phyloP scores from a whole-genome alignment of 2,329 filamentous ascomycete genomes.

The Epichloe brachyelytri region DNA sequence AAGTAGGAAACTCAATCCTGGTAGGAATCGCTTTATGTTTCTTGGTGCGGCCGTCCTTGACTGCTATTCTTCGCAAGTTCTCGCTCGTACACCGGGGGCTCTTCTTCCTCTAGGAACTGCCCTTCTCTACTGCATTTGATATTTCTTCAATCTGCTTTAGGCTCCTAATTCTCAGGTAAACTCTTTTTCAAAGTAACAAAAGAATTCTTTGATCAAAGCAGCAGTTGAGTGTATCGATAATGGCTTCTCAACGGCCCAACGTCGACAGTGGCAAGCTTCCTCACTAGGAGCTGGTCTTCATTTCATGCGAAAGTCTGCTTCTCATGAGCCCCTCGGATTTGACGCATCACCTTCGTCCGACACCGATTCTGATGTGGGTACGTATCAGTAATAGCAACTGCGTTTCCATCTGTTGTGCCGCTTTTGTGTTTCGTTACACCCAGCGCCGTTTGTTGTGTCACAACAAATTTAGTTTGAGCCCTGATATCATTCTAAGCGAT shows the following conservation, averaged over 20 bases:
- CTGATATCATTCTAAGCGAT: not conserved
- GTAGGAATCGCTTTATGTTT: not conserved
- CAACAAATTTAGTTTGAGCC: not conserved
- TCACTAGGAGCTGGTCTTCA: slow-evolving; percentile 3
- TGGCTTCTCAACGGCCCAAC: not conserved
- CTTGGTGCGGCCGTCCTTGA: not conserved
- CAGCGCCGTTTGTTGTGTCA: not conserved
- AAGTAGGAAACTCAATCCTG: not conserved
- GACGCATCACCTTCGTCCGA: slow-evolving; percentile 4
- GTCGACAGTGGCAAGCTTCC: not conserved
- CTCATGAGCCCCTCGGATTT: slow-evolving; percentile 8
- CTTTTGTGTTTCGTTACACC: not conserved
- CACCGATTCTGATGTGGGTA: not conserved
- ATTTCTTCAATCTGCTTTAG: not conserved
- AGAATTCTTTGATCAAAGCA: not conserved
- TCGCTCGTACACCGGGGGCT: not conserved
- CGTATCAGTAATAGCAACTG: not conserved
- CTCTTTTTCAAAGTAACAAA: too few species aligned
- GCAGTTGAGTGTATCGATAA: not conserved
- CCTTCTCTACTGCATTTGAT: not conserved
- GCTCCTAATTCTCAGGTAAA: too few species aligned
- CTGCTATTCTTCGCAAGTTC: not conserved
- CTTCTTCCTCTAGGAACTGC: not conserved
- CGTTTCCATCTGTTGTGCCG: not conserved
- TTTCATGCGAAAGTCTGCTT: slow-evolving; percentile 7